A percentile compares a stretch with the other conserved stretches of the same genome.
Conservation (phyloP, 371 early-diverging fungal genomes). For the Haplosporangium sp. region DNA sequence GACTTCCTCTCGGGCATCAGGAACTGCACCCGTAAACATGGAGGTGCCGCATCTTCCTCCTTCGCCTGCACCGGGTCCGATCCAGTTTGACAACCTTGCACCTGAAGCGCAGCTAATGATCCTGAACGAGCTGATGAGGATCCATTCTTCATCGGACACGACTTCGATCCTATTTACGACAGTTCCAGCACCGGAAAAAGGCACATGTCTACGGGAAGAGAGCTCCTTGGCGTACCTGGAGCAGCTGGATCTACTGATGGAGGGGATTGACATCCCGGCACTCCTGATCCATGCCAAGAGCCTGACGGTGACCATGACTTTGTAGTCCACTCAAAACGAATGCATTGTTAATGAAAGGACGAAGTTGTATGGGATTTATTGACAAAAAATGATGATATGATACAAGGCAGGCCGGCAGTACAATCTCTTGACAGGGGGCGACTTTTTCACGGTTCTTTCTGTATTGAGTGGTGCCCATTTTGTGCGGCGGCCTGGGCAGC, state of each 20-base stretch:
- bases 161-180: slow-evolving; percentile 67
- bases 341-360: neutral
- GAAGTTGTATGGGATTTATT: no score
- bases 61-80: neutral
- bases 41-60: no score
- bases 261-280: slow-evolving; percentile 61
- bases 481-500: slow-evolving; percentile 38
- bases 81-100: slow-evolving; percentile 65
- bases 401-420: slow-evolving; percentile 4
- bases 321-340: slow-evolving; percentile 33
- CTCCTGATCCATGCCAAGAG: slow-evolving; percentile 69
- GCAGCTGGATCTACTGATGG: slow-evolving; percentile 59
- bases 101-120: slow-evolving; percentile 61
- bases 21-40: no score
- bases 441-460: slow-evolving; percentile 25
- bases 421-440: neutral
- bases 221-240: slow-evolving; percentile 58
- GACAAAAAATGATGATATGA: neutral
- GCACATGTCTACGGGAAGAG: slow-evolving; percentile 56
- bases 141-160: slow-evolving; percentile 53
- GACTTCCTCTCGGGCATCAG: no score
- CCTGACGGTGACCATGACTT: slow-evolving; percentile 67
- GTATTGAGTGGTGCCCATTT: slow-evolving; percentile 27
- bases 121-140: slow-evolving; percentile 67
- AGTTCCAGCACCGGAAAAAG: slow-evolving; percentile 65